These are phyloP conservation scores for Beta vulgaris DNA, from an alignment of 148 eudicot species.

Conservation along the genomic window DNA sequence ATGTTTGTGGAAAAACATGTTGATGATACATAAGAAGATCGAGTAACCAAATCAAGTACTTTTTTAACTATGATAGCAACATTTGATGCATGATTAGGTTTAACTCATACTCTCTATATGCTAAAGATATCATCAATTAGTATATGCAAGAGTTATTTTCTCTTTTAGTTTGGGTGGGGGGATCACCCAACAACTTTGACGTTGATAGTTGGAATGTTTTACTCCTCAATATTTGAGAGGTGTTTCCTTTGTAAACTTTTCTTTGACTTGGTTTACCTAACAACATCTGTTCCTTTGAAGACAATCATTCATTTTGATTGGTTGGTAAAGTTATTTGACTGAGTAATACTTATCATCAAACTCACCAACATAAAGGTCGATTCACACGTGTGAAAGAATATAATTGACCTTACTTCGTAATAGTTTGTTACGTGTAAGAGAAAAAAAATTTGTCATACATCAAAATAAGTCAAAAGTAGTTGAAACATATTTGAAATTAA, in stretches of 20 bases:
- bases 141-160: neutral
- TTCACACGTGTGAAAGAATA: slow-evolving; percentile 18
- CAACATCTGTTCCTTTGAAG: slow-evolving; percentile 26
- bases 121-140: neutral
- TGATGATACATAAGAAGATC: neutral
- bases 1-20: neutral
- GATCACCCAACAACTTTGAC: slow-evolving; percentile 38
- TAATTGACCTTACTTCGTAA: neutral
- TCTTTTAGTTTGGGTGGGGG: slow-evolving; percentile 32
- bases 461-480: neutral
- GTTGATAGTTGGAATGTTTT: slow-evolving; percentile 19
- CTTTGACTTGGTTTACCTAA: slow-evolving; percentile 33
- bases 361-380: slow-evolving; percentile 7
- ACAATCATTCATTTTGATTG: slow-evolving; percentile 8
- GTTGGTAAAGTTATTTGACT: slow-evolving; percentile 27
- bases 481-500: neutral
- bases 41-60: neutral
- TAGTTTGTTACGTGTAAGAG: neutral
- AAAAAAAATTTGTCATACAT: no score
- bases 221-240: slow-evolving; percentile 23
- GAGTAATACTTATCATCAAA: neutral
- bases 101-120: neutral
- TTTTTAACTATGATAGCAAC: neutral
- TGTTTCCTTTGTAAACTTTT: slow-evolving; percentile 25
- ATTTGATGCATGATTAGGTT: neutral